These are phyloP conservation scores for Paecilomyces dactylethromorphus DNA, from an alignment of 2,329 filamentous ascomycete genomes.

Conservation along the genomic window DNA sequence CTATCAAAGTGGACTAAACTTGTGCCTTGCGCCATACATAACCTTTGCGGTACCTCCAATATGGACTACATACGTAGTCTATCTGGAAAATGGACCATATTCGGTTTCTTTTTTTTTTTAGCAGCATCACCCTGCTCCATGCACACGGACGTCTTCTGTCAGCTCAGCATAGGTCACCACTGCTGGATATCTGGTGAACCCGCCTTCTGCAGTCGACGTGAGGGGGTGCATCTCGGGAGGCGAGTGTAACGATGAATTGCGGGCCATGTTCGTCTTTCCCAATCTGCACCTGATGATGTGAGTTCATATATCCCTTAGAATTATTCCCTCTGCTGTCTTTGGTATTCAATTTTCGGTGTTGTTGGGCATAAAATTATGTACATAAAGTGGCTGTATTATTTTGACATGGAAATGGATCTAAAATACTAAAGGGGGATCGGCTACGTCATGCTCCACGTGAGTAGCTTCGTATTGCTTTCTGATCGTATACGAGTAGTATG, in stretches of 20 bases:
- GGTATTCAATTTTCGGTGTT: not conserved
- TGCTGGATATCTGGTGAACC: too few relatives aligned
- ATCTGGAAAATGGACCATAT: not conserved
- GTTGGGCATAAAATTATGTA: not conserved
- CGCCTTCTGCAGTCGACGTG: too few relatives aligned
- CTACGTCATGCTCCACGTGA: not conserved
- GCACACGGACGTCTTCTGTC: too few relatives aligned
- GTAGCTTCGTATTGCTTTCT: not conserved
- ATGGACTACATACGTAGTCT: not conserved
- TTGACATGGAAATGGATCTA: not conserved
- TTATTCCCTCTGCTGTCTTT: not conserved
- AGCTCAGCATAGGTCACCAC: too few relatives aligned
- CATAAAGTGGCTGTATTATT: not conserved
- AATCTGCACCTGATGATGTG: not conserved
- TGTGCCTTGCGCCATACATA: not conserved
- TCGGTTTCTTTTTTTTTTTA: not conserved
- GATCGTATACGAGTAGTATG: too few relatives aligned
- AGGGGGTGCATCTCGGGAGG: not conserved
- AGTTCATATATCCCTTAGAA: not conserved
- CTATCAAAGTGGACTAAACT: conserved; percentile 90
- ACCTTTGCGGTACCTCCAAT: not conserved
- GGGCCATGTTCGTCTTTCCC: not conserved
- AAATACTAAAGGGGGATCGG: not conserved
- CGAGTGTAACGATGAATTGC: not conserved
- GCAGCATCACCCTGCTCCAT: not conserved